Percentiles rank a stretch among this genome's conserved stretches.
phyloP scores from a whole-genome alignment of 1,139 yeast species.

The Saccharomycopsis hybrid region DNA sequence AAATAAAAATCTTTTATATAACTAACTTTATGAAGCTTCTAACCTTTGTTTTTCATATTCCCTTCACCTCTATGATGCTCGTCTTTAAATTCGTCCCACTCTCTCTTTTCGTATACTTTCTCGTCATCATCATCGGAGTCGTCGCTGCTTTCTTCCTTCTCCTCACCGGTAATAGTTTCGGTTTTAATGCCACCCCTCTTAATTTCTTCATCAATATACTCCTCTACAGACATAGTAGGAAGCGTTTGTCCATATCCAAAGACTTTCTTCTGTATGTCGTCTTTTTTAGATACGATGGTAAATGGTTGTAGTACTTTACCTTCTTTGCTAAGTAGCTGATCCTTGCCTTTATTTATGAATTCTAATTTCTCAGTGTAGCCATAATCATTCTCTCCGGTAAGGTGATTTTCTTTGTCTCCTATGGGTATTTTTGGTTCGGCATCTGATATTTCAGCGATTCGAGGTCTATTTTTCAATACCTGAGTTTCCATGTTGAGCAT shows the following conservation, averaged over 20 bases:
- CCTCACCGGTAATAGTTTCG: conserved; percentile 27
- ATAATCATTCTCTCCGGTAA: conserved; percentile 20
- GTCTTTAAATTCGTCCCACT: conserved; percentile 93
- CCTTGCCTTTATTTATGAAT: conserved; percentile 26
- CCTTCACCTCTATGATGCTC: conserved; percentile 85
- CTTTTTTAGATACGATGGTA: conserved; percentile 59
- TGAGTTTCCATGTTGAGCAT: conserved; percentile 50
- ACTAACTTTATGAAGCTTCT: conserved; percentile 8
- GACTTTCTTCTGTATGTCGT: conserved; percentile 56
- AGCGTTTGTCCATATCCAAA: conserved; percentile 88
- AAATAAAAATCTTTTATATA: too few relatives aligned
- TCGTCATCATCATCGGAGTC: conserved; percentile 50
- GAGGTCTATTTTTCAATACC: conserved; percentile 35
- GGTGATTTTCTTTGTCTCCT: conserved; percentile 18
- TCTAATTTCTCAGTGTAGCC: conserved; percentile 55
- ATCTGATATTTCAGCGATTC: conserved; percentile 16
- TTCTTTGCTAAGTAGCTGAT: conserved; percentile 46
- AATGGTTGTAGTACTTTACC: conserved; percentile 85
- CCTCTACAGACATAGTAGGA: conserved; percentile 95
- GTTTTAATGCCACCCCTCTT: conserved; percentile 67
- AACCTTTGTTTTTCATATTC: conserved; percentile 80
- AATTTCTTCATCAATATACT: conserved; percentile 78
- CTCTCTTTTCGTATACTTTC: conserved; percentile 60
- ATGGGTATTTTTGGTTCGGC: conserved; percentile 20
- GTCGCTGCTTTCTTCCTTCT: conserved; percentile 40